Base-by-base conservation (phyloP, 2,329 filamentous ascomycete species). In the Thelonectria olida region DNA sequence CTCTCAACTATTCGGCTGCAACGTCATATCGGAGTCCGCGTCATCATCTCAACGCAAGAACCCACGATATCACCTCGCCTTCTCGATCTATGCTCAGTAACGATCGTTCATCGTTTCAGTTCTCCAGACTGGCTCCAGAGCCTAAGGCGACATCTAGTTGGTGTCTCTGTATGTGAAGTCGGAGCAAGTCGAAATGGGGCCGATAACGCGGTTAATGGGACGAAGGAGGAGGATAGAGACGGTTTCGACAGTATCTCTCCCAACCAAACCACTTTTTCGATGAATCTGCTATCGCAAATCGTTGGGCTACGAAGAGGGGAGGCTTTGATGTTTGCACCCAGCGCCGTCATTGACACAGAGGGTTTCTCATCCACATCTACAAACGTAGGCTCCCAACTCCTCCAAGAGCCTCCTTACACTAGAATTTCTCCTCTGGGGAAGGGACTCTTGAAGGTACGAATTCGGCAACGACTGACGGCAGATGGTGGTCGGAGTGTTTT, bases 1-100 rank as follows among this genome's bases (percentile, higher is more conserved):
- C 78, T 92, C 0, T 79, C 81, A 0, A 84, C 85, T 0, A 90
- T 95, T 65, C 85, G 91, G 0, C 80, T 90, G 17, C 91, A 95
- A 74, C 87, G 91, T 0, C 92, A 95, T 71, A 76, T 88, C 1
- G 91, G 84, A 1, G 82, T 85, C 0, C 84, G 91, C 1, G 81
- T 93, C 5, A 72, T 95, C 41, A 88, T 95, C 28, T 88, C 90
- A 0, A 95, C 91, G 0, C 91, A 96, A 71, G 92, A 95, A 68
- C 92, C 91, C 0, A 92, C 90, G 0, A 82, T 94, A 4, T 89
- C 88, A 0, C 86, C 88, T 0, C 82, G 83, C 15, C 81, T 96
- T 0, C 81, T 95, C 0, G 90, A 92, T 54, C 79, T 95, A 0
- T 93, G 89, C 73, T 88, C 86, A 1, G 78, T 91, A n/a, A 90